These are phyloP conservation scores for Paralagenidium karlingii DNA, from an alignment of 352 stramenopile species.

Conservation along the genomic window DNA sequence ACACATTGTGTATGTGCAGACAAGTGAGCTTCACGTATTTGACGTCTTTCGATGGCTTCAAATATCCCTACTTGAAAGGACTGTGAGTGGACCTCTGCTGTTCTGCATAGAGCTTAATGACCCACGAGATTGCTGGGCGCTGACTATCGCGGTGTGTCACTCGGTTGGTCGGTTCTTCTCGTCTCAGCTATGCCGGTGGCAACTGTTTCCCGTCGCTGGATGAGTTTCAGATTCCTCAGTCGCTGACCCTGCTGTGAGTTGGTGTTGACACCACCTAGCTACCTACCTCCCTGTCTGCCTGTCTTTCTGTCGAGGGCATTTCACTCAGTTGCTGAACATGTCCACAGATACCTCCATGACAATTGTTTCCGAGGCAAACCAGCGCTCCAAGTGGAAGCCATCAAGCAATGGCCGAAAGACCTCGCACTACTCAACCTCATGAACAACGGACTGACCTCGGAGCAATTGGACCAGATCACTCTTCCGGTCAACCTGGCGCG, in stretches of 20 bases:
- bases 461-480: conserved; percentile 20
- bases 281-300: not conserved
- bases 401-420: no score
- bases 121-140: no score
- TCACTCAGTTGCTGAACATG: conserved; percentile 3
- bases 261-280: conserved; percentile 28
- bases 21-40: conserved; percentile 59
- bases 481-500: conserved; percentile 34
- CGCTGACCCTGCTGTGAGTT: conserved; percentile 49
- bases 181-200: conserved; percentile 48
- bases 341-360: conserved; percentile 13
- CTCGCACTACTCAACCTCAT: conserved; percentile 10
- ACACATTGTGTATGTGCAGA: conserved; percentile 6
- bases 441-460: conserved; percentile 20
- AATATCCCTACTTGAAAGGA: no score
- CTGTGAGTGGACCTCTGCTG: no score
- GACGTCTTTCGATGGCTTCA: conserved; percentile 41
- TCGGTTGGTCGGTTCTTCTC: no score
- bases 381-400: no score
- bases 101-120: no score
- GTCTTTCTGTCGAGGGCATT: not conserved
- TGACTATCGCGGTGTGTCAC: conserved; percentile 29
- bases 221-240: conserved; percentile 23
- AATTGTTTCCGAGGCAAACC: not conserved
- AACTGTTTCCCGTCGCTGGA: conserved; percentile 56